Percentiles rank a stretch among this genome's conserved stretches.
These are phyloP conservation scores for Blastobotrys malaysiensis DNA, from an alignment of 1,139 yeast genomes.

Conservation along the genomic window DNA sequence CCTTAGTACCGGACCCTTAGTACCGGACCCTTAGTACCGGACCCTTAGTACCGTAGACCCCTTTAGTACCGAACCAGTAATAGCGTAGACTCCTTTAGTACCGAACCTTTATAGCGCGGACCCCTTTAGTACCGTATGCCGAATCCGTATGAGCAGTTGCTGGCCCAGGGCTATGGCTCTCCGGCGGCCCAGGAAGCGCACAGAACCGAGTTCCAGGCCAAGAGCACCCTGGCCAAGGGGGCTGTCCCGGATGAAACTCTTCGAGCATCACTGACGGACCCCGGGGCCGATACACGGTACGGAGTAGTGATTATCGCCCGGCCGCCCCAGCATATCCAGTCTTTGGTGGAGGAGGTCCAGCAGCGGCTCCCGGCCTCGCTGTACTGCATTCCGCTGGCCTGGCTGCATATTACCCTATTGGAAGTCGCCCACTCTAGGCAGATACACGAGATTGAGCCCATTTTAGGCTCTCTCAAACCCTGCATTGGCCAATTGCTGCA, in stretches of 20 bases:
- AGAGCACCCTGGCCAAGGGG: background rate
- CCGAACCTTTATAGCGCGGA: background rate
- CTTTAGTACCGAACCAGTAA: no score
- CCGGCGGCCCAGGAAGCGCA: background rate
- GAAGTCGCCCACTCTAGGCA: background rate
- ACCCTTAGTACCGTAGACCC: no score
- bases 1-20: no score
- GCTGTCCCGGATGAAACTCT: background rate
- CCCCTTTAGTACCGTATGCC: background rate
- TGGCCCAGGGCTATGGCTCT: background rate
- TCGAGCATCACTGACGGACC: background rate
- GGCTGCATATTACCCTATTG: background rate
- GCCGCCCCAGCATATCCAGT: background rate
- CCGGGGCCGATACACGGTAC: background rate
- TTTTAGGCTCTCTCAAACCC: background rate
- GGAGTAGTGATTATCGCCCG: background rate
- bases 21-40: no score
- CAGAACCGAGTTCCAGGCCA: background rate
- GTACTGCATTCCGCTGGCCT: background rate
- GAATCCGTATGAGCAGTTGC: background rate
- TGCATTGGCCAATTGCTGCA: background rate
- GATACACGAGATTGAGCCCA: background rate
- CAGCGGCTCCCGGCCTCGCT: background rate
- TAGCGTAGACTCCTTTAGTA: no score
- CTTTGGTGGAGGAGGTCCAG: background rate